A percentile compares a stretch with the other conserved stretches of the same genome.
Conservation (phyloP, 192 early-diverging fungal genomes). For the Podila clonocystis region DNA sequence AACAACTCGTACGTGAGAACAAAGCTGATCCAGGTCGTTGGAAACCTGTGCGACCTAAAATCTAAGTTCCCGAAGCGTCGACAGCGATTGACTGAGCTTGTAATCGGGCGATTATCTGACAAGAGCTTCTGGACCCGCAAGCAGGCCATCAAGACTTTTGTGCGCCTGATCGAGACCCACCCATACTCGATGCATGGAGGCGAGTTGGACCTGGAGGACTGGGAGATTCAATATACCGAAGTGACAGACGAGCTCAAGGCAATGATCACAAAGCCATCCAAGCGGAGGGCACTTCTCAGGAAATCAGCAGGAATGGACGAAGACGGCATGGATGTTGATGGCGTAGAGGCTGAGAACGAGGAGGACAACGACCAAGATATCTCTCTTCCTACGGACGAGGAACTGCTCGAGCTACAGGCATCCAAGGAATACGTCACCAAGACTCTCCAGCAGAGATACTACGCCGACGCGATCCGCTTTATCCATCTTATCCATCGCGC, state of each 20-base stretch:
- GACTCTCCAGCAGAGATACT: slow-evolving; percentile 73
- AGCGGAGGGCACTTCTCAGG: slow-evolving; percentile 18
- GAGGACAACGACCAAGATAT: slow-evolving; percentile 41
- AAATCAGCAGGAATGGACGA: slow-evolving; percentile 31
- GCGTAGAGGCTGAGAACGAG: slow-evolving; percentile 30
- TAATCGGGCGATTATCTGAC: slow-evolving; percentile 86
- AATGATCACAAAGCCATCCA: slow-evolving; percentile 40
- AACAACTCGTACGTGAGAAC: slow-evolving; percentile 84
- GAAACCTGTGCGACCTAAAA: slow-evolving; percentile 76
- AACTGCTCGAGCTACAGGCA: slow-evolving; percentile 22
- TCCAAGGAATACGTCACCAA: slow-evolving; percentile 31
- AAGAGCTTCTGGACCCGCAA: slow-evolving; percentile 91
- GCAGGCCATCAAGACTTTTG: slow-evolving; percentile 88
- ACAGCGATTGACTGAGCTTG: slow-evolving; percentile 71
- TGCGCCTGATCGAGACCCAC: slow-evolving; percentile 83
- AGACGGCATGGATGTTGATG: slow-evolving; percentile 42
- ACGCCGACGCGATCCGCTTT: slow-evolving; percentile 90
- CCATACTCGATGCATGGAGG: slow-evolving; percentile 93
- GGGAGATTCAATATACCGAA: slow-evolving; percentile 72
- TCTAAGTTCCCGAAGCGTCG: slow-evolving; percentile 82
- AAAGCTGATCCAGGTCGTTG: slow-evolving; percentile 88
- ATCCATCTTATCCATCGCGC: slow-evolving; percentile 81
- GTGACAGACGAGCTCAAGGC: slow-evolving; percentile 77
- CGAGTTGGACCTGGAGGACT: slow-evolving; percentile 73
- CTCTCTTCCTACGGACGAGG: slow-evolving; percentile 42